These are phyloP conservation scores for Podospora pseudoanserina DNA, from an alignment of 495 filamentous ascomycete genomes.

Conservation along the genomic window DNA sequence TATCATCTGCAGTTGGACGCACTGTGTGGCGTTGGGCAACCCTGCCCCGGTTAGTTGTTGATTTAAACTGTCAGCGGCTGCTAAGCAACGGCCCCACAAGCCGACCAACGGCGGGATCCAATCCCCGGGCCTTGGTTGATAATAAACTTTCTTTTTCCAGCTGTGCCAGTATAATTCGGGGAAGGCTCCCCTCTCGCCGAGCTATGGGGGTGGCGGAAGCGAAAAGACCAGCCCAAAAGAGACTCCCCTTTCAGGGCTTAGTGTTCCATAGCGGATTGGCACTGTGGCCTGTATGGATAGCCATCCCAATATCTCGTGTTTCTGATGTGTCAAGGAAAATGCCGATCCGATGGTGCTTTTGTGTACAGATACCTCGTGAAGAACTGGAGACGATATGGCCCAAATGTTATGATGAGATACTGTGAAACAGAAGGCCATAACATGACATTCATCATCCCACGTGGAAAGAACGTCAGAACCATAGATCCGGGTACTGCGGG, in stretches of 20 bases:
- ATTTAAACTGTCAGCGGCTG: background rate
- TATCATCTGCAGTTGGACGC: background rate
- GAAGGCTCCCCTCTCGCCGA: background rate
- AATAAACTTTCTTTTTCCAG: background rate
- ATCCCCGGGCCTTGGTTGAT: background rate
- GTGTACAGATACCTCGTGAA: no score
- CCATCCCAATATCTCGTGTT: background rate
- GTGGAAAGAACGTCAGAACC: background rate
- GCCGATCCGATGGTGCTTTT: background rate
- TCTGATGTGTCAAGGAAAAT: background rate
- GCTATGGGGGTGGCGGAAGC: background rate
- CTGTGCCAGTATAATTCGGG: background rate
- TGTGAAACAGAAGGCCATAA: background rate
- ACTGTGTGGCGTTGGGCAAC: background rate
- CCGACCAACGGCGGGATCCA: background rate
- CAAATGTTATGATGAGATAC: background rate
- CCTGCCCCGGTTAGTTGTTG: background rate
- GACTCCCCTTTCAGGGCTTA: background rate
- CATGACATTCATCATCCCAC: background rate
- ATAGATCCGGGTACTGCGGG: background rate
- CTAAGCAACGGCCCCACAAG: background rate
- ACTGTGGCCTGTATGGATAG: background rate
- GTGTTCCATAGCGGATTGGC: background rate
- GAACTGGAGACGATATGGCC: background rate
- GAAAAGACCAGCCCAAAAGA: background rate